Conservation (phyloP, 208 protist genomes). For the Leishmania tarentolae region DNA sequence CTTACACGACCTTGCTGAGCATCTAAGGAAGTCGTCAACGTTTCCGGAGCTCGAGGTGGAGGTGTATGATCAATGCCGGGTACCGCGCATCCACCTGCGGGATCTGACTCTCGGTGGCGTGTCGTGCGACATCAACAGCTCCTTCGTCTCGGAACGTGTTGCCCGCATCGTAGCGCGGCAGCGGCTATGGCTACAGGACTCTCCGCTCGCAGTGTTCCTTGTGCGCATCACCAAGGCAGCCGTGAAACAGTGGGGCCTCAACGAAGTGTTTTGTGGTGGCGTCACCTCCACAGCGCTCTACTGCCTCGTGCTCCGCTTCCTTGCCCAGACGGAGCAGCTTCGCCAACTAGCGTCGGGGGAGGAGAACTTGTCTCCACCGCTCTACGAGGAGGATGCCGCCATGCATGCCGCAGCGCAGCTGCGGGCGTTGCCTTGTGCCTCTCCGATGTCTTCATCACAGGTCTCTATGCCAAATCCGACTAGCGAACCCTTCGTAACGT, state of each 20-base stretch:
- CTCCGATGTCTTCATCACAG: not conserved
- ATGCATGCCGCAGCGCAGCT: not conserved
- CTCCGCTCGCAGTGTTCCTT: conserved; percentile 31
- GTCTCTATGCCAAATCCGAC: not conserved
- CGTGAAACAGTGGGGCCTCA: conserved; percentile 61
- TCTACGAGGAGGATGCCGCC: conserved; percentile 23
- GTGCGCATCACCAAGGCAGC: conserved; percentile 64
- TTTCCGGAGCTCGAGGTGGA: conserved; percentile 25
- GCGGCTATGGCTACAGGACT: conserved; percentile 39
- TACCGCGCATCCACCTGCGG: conserved; percentile 49
- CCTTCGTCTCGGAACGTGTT: conserved; percentile 17
- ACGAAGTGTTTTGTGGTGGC: conserved; percentile 55
- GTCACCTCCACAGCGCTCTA: conserved; percentile 66
- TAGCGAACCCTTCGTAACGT: not conserved
- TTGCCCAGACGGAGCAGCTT: conserved; percentile 37
- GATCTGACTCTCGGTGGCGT: conserved; percentile 30
- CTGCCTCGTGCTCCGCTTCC: conserved; percentile 58
- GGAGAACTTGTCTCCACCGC: conserved; percentile 28
- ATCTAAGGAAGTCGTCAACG: conserved; percentile 3
- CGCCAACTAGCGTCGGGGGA: conserved; percentile 14
- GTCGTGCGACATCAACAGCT: conserved; percentile 51
- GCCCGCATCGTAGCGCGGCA: conserved; percentile 42
- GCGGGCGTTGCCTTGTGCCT: not conserved
- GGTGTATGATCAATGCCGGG: conserved; percentile 53
- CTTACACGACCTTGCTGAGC: conserved; percentile 30